These are phyloP conservation scores for Ophiocordyceps australis DNA, from an alignment of 2,329 filamentous ascomycete species.

Conservation along the genomic window DNA sequence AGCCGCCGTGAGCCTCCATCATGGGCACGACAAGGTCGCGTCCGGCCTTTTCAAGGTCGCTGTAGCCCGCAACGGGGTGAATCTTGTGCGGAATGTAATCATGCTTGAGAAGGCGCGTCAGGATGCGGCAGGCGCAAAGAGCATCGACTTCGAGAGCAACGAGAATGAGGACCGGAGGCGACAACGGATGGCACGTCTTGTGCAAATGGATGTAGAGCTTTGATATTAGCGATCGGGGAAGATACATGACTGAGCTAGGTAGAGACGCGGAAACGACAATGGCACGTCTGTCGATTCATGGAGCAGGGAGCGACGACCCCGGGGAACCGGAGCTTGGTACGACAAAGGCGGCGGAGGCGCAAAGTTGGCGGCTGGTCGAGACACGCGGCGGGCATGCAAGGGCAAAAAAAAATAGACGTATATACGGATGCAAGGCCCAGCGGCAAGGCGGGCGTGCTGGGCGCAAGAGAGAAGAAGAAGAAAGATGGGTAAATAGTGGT, in stretches of 20 bases:
- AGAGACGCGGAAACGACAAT: slow-evolving; percentile 11
- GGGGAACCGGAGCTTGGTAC: neutral
- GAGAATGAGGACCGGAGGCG: slow-evolving; percentile 78
- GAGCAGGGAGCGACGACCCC: slow-evolving; percentile 2
- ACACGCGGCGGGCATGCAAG: neutral
- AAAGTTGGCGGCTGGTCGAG: neutral
- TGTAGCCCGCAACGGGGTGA: slow-evolving; percentile 84
- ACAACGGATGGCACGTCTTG: slow-evolving; percentile 71
- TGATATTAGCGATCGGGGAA: slow-evolving; percentile 74
- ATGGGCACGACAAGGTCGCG: slow-evolving; percentile 66
- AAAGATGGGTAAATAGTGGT: too few relatives aligned
- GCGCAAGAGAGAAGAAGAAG: too few relatives aligned
- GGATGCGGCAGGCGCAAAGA: slow-evolving; percentile 84
- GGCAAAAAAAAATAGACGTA: too few relatives aligned
- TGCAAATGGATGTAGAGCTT: slow-evolving; percentile 85
- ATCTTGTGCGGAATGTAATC: slow-evolving; percentile 98
- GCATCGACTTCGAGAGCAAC: slow-evolving; percentile 90
- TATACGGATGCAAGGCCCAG: too few relatives aligned
- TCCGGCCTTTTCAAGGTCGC: slow-evolving; percentile 66
- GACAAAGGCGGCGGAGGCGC: neutral
- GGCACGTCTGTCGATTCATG: slow-evolving; percentile 8
- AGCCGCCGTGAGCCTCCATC: slow-evolving; percentile 70
- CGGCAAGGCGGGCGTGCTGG: too few relatives aligned
- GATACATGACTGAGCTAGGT: slow-evolving; percentile 54
- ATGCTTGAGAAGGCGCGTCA: slow-evolving; percentile 83